Percentiles rank a stretch among this genome's conserved stretches.
These are phyloP conservation scores for Blastomyces silverae DNA, from an alignment of 2,329 filamentous ascomycete genomes.

Conservation along the genomic window DNA sequence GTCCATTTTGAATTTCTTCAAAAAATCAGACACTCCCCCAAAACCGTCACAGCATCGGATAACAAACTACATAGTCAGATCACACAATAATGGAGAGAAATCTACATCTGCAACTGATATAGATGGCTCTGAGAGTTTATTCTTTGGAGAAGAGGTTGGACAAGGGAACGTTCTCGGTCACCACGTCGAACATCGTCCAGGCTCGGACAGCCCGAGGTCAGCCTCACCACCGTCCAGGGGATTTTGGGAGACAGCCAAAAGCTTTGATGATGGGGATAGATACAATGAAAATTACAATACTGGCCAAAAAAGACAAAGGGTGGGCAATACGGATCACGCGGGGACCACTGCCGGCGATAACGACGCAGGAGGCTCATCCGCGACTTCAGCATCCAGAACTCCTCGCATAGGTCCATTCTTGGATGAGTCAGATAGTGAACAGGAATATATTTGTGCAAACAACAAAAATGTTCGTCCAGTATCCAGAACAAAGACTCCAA, in stretches of 20 bases:
- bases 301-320: constrained; percentile 31
- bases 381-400: neutral
- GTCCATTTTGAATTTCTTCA: constrained; percentile 69
- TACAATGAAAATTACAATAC: constrained; percentile 31
- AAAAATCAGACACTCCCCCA: constrained; percentile 54
- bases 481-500: neutral
- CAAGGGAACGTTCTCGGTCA: neutral
- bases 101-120: neutral
- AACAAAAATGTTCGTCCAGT: constrained; percentile 42
- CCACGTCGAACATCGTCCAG: neutral
- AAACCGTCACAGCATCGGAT: constrained; percentile 50
- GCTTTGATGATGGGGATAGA: constrained; percentile 25
- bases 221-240: constrained; percentile 33
- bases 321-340: constrained; percentile 14
- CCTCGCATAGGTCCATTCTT: constrained; percentile 36
- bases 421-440: constrained; percentile 50
- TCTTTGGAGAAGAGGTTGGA: constrained; percentile 31
- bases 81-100: constrained; percentile 24
- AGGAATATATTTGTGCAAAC: constrained; percentile 54
- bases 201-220: constrained; percentile 21
- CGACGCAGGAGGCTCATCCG: neutral
- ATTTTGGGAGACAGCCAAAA: constrained; percentile 8
- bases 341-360: neutral
- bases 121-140: constrained; percentile 27
- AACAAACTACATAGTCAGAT: constrained; percentile 35